Conservation (phyloP, 2,329 filamentous ascomycete species). For the Emmonsia crescens region DNA sequence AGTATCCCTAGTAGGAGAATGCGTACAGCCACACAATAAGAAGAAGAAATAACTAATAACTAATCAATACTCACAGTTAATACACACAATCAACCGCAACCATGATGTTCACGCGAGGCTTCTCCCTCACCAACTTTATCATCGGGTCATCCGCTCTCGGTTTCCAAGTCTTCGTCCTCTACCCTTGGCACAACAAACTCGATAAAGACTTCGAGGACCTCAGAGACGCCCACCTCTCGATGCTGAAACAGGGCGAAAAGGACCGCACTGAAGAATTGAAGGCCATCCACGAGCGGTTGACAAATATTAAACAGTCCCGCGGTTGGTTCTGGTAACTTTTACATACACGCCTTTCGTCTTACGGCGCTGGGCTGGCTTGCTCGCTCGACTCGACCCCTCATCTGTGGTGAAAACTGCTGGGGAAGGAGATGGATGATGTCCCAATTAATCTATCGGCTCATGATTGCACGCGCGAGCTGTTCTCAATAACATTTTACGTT, state of each 20-base stretch:
- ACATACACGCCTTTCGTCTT: not conserved
- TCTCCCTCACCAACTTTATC: slow-evolving; percentile 55
- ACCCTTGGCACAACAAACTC: slow-evolving; percentile 59
- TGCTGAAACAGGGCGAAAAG: slow-evolving; percentile 19
- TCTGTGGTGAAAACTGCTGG: not conserved
- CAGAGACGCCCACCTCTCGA: slow-evolving; percentile 44
- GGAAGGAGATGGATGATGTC: not conserved
- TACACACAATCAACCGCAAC: not conserved
- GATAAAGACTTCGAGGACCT: slow-evolving; percentile 51
- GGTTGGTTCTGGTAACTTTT: not conserved
- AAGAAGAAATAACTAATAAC: not conserved
- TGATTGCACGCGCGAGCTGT: not conserved
- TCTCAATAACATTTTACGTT: not conserved
- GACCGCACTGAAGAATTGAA: slow-evolving; percentile 9
- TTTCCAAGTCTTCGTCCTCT: slow-evolving; percentile 60
- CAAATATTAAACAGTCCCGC: slow-evolving; percentile 1
- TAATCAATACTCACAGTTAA: not conserved
- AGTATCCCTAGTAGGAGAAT: not conserved
- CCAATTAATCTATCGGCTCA: not conserved
- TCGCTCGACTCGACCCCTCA: not conserved
- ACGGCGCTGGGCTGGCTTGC: not conserved
- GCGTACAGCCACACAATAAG: not conserved
- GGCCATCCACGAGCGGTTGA: slow-evolving; percentile 9
- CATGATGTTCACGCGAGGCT: slow-evolving; percentile 40
- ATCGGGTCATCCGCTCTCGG: slow-evolving; percentile 54